These are phyloP conservation scores for Aulographum hederae DNA, from an alignment of 2,329 filamentous ascomycete species.

Conservation along the genomic window DNA sequence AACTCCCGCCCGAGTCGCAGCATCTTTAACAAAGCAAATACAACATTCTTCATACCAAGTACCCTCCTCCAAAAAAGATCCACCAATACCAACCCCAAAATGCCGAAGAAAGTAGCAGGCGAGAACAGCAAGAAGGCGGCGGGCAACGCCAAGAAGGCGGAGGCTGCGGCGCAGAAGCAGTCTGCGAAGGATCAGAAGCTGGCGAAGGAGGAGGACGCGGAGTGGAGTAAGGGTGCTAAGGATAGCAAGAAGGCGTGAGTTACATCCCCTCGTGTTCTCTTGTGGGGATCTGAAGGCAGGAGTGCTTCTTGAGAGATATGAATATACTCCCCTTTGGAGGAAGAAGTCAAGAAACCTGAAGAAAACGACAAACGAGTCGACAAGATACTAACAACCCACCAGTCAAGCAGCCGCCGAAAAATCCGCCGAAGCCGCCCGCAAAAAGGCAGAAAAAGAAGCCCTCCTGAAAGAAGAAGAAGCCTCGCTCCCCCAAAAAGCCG, in stretches of 20 bases:
- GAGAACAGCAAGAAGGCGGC: slow-evolving; percentile 80
- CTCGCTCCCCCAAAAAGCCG: slow-evolving; percentile 40
- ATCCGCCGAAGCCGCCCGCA: slow-evolving; percentile 62
- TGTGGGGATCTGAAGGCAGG: background rate
- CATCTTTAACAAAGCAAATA: too few species aligned
- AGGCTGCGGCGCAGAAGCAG: slow-evolving; percentile 64
- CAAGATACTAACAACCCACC: slow-evolving; percentile 4
- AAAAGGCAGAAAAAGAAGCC: slow-evolving; percentile 85
- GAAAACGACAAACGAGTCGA: background rate
- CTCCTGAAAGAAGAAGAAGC: slow-evolving; percentile 69
- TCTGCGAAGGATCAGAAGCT: slow-evolving; percentile 50
- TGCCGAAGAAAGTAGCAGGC: slow-evolving; percentile 30
- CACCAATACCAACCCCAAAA: too few species aligned
- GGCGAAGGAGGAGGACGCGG: slow-evolving; percentile 47
- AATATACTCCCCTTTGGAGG: background rate
- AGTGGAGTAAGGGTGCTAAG: slow-evolving; percentile 81
- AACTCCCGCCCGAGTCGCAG: too few species aligned
- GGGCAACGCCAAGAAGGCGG: slow-evolving; percentile 84
- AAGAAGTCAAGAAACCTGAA: background rate
- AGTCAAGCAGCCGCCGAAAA: slow-evolving; percentile 76
- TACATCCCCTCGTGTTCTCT: background rate
- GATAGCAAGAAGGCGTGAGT: slow-evolving; percentile 71
- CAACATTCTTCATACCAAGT: too few species aligned
- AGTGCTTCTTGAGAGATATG: too few species aligned
- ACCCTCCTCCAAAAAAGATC: too few species aligned